phyloP scores from a whole-genome alignment of 257 asterid species.

The Pogostemon cablin region DNA sequence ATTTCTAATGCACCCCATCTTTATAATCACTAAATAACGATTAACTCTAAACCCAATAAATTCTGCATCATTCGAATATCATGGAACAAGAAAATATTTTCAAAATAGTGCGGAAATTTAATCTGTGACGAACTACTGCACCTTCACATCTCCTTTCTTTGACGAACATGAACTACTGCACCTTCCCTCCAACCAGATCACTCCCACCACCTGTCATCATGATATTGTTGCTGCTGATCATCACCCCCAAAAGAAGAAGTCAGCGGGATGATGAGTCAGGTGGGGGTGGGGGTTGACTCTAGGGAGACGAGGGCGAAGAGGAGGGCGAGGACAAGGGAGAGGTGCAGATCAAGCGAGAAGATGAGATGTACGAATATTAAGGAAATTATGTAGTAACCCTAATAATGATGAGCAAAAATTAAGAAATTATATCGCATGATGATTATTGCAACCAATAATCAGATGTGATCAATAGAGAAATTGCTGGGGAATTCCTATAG shows the following conservation, averaged over 20 bases:
- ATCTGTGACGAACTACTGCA: slow-evolving; percentile 5
- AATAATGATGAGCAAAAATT: not conserved
- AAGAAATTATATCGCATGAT: no score
- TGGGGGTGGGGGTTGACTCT: no score
- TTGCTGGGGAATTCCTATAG: slow-evolving; percentile 35
- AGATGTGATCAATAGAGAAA: slow-evolving; percentile 53
- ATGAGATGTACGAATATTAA: slow-evolving; percentile 4
- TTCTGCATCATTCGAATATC: no score
- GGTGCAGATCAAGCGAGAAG: slow-evolving; percentile 58
- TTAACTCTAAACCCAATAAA: no score
- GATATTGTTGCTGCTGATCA: not conserved
- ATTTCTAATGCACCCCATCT: no score
- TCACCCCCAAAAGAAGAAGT: slow-evolving; percentile 18
- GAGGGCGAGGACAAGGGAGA: slow-evolving; percentile 61
- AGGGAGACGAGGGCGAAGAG: slow-evolving; percentile 55
- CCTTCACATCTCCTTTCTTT: slow-evolving; percentile 51
- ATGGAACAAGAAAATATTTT: no score
- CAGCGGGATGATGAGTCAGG: not conserved
- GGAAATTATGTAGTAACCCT: not conserved
- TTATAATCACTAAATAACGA: no score
- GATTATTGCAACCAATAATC: slow-evolving; percentile 15
- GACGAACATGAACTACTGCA: slow-evolving; percentile 40
- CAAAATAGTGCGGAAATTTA: no score
- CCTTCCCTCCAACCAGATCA: slow-evolving; percentile 43
- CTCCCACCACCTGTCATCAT: not conserved